Evolutionary conservation across 352 stramenopile species (phyloP), one percentile per base, ranked within the genome.

Genomic region (Phytophthora pini): DNA sequence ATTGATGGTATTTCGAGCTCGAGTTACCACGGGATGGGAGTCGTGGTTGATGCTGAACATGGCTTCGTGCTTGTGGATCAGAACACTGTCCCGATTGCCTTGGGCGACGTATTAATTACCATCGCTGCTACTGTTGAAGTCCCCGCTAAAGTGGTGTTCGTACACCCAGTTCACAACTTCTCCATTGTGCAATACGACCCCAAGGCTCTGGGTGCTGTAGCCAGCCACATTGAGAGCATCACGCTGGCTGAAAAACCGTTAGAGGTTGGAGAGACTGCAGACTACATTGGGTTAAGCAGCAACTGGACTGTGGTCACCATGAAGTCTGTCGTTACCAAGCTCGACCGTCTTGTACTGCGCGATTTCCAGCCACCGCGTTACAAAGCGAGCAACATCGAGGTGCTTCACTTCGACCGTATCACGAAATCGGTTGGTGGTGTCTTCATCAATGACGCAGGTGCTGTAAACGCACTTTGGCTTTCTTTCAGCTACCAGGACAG

Each of bases 131-230:
- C 82, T 0, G 82, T 97, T 29, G 91, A 98, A 68, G 76, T 97
- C 13, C 82, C 87, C 0, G 91, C 82, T 4, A 92, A 89, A 58
- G 84, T 97, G 1, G 79, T 97, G 12, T 97, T 98, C 56, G 87
- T 97, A 17, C 93, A 98, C 59, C 93, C 93, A n/a, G 77, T 96
- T 11, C 89, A 98, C 76, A 98, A 98, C 65, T 97, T 95, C 43
- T 84, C 87, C 12, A 87, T 98, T 43, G 78, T 98, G 4, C 79
- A 96, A 68, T 97, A 97, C 59, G 86, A 98, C 54, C 84, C 90
- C 3, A 86, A 74, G 38, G 58, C 83, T 12, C 69, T 95, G 5
- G 85, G 87, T 4, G 71, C 75, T 32, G 82, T 81, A n/a, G 84
- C 82, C 3, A 70, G 63, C n/a, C 80, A 88, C 49, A 65, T 95